These are phyloP conservation scores for Parmales sp. DNA, from an alignment of 108 stramenopile genomes.

Conservation along the genomic window DNA sequence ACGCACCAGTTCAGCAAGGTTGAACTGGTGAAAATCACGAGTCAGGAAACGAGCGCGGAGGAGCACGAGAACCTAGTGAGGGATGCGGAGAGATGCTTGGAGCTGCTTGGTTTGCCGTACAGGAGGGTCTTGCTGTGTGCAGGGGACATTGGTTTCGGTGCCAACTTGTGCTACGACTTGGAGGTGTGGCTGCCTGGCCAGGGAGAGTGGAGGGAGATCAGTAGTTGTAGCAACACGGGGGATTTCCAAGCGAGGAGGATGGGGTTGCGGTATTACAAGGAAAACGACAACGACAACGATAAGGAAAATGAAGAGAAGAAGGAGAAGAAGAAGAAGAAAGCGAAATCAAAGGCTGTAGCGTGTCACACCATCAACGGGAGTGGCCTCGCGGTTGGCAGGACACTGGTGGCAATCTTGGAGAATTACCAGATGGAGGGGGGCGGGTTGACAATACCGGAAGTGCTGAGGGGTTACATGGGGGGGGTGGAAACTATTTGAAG, in stretches of 20 bases:
- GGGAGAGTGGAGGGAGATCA: slow-evolving; percentile 83
- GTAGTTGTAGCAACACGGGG: slow-evolving; percentile 83
- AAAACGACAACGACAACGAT: not conserved
- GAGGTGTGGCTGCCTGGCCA: slow-evolving; percentile 96
- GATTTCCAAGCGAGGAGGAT: slow-evolving; percentile 96
- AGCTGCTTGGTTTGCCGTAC: slow-evolving; percentile 77
- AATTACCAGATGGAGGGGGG: slow-evolving; percentile 91
- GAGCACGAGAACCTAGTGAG: slow-evolving; percentile 77
- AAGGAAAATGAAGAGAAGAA: slow-evolving; percentile 21
- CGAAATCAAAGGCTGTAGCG: slow-evolving; percentile 65
- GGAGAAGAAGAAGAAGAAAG: slow-evolving; percentile 51
- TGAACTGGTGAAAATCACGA: slow-evolving; percentile 89
- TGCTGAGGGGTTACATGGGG: slow-evolving; percentile 85
- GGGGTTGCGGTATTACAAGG: slow-evolving; percentile 67
- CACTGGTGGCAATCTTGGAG: slow-evolving; percentile 91
- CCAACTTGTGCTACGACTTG: slow-evolving; percentile 89
- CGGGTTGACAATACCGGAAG: slow-evolving; percentile 71
- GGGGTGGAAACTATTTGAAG: slow-evolving; percentile 61
- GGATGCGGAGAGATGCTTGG: slow-evolving; percentile 74
- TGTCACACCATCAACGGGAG: slow-evolving; percentile 97
- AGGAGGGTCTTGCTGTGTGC: slow-evolving; percentile 85
- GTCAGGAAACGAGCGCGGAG: slow-evolving; percentile 55
- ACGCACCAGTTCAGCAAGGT: slow-evolving; percentile 98
- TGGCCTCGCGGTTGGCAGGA: slow-evolving; percentile 90
- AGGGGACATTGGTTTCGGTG: slow-evolving; percentile 90